These are phyloP conservation scores for Gracilaria vermiculophylla DNA, from an alignment of 23 red algal species.

Conservation along the genomic window DNA sequence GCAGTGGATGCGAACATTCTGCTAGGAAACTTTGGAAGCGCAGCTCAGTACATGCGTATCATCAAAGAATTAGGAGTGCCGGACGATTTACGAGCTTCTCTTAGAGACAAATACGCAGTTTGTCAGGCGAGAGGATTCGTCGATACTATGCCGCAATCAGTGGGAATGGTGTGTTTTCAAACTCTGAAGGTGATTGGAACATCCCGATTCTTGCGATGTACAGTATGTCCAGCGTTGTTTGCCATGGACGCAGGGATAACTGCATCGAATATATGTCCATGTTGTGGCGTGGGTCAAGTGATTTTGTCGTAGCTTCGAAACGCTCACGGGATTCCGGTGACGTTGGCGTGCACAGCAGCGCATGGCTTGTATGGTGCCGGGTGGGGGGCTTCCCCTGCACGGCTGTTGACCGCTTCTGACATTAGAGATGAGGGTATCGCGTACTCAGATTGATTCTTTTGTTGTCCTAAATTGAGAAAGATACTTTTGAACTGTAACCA, in stretches of 20 bases:
- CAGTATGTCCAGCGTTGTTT: conserved; percentile 1
- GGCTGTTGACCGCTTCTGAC: no score
- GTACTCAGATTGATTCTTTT: not conserved
- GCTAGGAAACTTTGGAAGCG: conserved; percentile 52
- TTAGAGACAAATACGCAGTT: conserved; percentile 26
- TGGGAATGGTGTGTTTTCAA: not conserved
- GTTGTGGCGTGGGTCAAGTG: not conserved
- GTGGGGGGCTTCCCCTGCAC: not conserved
- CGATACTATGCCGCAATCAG: conserved; percentile 18
- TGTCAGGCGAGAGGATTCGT: conserved; percentile 47
- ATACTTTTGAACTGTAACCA: not conserved
- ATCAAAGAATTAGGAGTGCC: conserved; percentile 49
- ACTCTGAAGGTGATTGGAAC: not conserved
- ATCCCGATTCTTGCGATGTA: not conserved
- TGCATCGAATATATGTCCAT: not conserved
- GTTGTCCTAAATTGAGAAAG: not conserved
- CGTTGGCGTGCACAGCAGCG: no score
- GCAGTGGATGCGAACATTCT: conserved; percentile 48
- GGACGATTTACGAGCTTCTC: not conserved
- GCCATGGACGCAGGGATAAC: not conserved
- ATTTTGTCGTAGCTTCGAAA: not conserved
- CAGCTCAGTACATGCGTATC: conserved; percentile 29
- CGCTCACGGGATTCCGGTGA: no score
- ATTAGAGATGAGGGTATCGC: not conserved
- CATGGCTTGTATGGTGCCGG: not conserved